Base-by-base conservation (phyloP, 345 rosid genomes). In the Aethionema arabicum region DNA sequence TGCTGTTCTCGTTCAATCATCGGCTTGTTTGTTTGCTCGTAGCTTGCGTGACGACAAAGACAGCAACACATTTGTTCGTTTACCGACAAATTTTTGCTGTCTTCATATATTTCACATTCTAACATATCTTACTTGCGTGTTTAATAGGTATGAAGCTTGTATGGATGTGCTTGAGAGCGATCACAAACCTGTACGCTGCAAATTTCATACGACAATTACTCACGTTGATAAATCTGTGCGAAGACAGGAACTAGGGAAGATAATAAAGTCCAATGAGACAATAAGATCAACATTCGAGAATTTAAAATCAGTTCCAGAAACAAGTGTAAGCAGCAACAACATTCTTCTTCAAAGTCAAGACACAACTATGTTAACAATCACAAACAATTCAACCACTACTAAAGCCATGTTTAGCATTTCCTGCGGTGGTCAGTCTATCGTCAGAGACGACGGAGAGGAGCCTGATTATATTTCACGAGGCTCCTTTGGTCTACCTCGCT, bases 151-250 rank as follows among this genome's bases (percentile, higher is more conserved):
- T 12, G 95, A 81, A 61, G 95, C 98, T 62, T 81, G 86, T 79
- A 92, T 92, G 98, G 98, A 89, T 52, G 97, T 92, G 27, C 82
- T 70, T 0, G 99, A 90, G 75, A 92, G 99, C 63, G 97, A 92
- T 70, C 98, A 92, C 81, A 90, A 90, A 56, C 99, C 99, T 2
- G 97, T 92, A 5, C 95, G 92, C 4, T 87, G 97, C 68, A 92
- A 92, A 74, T 85, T 87, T 75, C 82, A 81, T 71, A 79, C 82
- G 7, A 78, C 86, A 14, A 73, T 92, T 70, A 78, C 95, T 13
- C 93, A 92, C 10, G 86, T 69, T 52, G 95, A 92, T 67, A 85
- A 95, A 70, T 92, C 99, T 55, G 87, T 85, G 43, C 78, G 97
- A 77, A 80, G 99, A 69, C 83, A 81, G 59, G 88, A 77, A 21